Evolutionary conservation across 164 flowering plant species (phyloP), one percentile per base, ranked within the genome.

Genomic region (Santalum album): DNA sequence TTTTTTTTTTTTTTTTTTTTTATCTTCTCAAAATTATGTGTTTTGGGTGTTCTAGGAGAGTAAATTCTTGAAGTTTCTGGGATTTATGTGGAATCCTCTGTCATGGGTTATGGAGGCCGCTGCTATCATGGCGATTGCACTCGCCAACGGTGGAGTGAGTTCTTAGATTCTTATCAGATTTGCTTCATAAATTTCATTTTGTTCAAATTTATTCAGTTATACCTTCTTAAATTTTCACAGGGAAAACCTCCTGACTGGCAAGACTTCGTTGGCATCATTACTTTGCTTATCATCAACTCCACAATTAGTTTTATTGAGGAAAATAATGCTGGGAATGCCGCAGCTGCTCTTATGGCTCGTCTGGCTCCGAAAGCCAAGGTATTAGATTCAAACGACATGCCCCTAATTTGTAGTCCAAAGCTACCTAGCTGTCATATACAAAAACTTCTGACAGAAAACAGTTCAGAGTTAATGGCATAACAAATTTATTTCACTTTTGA

Each of bases 61-160:
- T 49, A 87, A 81, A 64, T 49, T 85, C 51, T 58, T 87, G 65
- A 87, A 85, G 67, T 87, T 85, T 58, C 65, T 87, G 72, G 92
- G 90, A 11, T 87, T 87, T 69, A 87, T 87, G 96, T 87, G 96
- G 92, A 87, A 87, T 50, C 92, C 96, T 52, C 67, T 87, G 10
- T 87, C 96, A 49, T 87, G 96, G 96, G 96, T 87, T 16, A 87
- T 87, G 96, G 96, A 87, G 64, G 88, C 81, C 51, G 96, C 96
- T 47, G 96, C 96, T 16, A 71, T 85, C 11, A 83, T 87, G 90
- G 83, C 96, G 2, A 85, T 87, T 60, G 92, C 85, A 23, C 83
- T 83, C 56, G 88, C 96, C n/a, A 81, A 85, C 71, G 96, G 96
- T 75, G 96, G 92, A 66, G 96, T 87, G 43, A 71, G 85, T 59